Percentiles rank a stretch among this genome's conserved stretches.
Conservation (phyloP, 2,329 filamentous ascomycete species). For the Ophiostoma tasmaniense region DNA sequence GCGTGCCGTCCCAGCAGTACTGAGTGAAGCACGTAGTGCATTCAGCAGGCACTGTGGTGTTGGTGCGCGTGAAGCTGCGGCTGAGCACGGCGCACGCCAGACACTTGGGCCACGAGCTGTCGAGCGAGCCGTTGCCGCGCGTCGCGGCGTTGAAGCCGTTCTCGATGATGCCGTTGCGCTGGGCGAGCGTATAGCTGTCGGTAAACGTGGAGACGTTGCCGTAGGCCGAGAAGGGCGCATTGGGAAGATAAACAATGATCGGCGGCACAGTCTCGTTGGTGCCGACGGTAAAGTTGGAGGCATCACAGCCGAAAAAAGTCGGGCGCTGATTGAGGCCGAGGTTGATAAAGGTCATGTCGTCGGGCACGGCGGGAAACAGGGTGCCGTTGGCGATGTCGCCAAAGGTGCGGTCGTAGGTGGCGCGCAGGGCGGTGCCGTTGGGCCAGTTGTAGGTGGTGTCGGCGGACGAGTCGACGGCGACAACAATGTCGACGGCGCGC, state of each 20-base stretch:
- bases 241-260: conserved; percentile 62
- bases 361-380: conserved; percentile 51
- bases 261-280: conserved; percentile 23
- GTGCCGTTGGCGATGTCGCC: conserved; percentile 42
- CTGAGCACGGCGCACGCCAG: conserved; percentile 80
- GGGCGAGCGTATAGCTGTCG: conserved; percentile 49
- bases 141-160: conserved; percentile 84
- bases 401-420: conserved; percentile 48
- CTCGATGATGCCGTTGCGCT: conserved; percentile 71
- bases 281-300: conserved; percentile 27
- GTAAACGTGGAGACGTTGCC: conserved; percentile 76
- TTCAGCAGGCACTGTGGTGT: conserved; percentile 56
- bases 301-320: conserved; percentile 55
- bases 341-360: conserved; percentile 47
- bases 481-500: conserved; percentile 52
- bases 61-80: conserved; percentile 65
- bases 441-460: conserved; percentile 52
- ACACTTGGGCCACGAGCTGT: conserved; percentile 69
- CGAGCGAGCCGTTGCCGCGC: conserved; percentile 68
- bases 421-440: conserved; percentile 50
- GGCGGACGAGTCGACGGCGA: conserved; percentile 56
- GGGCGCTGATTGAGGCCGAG: conserved; percentile 51
- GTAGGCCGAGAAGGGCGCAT: conserved; percentile 65
- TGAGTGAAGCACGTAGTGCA: conserved; percentile 68
- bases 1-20: conserved; percentile 92